phyloP scores from a whole-genome alignment of 345 rosid species.

The Ceriops decandra region DNA sequence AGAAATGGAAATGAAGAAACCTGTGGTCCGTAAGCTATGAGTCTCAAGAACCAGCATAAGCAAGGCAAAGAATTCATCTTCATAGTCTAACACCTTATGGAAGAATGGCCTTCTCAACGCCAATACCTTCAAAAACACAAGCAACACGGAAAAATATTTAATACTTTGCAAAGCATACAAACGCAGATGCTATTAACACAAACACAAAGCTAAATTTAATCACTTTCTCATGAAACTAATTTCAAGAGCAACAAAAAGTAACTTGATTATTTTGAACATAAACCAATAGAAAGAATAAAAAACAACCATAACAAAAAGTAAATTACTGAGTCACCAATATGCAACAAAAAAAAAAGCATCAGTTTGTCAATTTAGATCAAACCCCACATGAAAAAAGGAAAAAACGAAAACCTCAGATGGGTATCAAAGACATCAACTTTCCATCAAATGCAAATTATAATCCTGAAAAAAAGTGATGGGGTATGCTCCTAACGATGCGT shows the following conservation, averaged over 20 bases:
- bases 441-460: background rate
- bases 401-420: constrained; percentile 2
- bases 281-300: background rate
- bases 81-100: constrained; percentile 83
- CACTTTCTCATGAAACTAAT: background rate
- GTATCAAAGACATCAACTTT: background rate
- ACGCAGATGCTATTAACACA: too few relatives aligned
- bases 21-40: constrained; percentile 94
- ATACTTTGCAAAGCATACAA: background rate
- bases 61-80: constrained; percentile 88
- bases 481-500: background rate
- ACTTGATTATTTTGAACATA: background rate
- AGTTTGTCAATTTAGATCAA: background rate
- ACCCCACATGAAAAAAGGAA: background rate
- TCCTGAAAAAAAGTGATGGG: background rate
- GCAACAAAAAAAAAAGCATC: background rate
- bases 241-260: background rate
- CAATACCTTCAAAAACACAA: constrained; percentile 59
- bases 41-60: constrained; percentile 88
- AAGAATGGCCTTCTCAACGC: constrained; percentile 89
- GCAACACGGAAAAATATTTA: constrained; percentile 1
- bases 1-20: constrained; percentile 18
- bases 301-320: background rate
- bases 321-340: background rate
- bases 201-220: too few relatives aligned